These are phyloP conservation scores for Dovyalis caffra DNA, from an alignment of 345 rosid species.

Conservation along the genomic window DNA sequence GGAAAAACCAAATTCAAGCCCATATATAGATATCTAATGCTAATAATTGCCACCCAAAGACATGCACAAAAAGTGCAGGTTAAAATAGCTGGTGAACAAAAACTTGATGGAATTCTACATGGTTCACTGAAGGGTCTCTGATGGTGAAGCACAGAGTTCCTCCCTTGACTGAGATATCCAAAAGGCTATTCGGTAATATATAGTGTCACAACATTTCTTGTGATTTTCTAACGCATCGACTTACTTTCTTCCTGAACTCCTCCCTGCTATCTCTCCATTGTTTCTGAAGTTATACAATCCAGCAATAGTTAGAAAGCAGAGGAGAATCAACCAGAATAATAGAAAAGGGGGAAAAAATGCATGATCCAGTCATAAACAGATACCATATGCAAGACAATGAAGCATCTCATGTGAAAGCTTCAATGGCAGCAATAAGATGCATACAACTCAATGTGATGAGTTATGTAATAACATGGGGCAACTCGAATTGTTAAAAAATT, in stretches of 20 bases:
- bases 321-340: background rate
- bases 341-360: no score
- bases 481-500: background rate
- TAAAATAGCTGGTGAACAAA: background rate
- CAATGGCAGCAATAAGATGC: background rate
- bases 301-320: background rate
- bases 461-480: background rate
- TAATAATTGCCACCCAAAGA: background rate
- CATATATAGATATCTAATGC: background rate
- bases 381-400: background rate
- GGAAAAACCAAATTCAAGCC: background rate
- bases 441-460: background rate
- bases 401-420: background rate
- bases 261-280: constrained; percentile 29
- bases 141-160: no score
- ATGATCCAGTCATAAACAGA: background rate
- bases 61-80: background rate
- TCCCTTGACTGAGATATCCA: background rate
- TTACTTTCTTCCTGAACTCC: constrained; percentile 31
- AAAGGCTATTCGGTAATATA: background rate
- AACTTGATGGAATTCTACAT: constrained; percentile 6
- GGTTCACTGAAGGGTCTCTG: background rate
- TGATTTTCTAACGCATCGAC: constrained; percentile 29
- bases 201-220: constrained; percentile 30
- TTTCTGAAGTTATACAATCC: constrained; percentile 13